Conservation (phyloP, 345 rosid species). For the Salix exigua region DNA sequence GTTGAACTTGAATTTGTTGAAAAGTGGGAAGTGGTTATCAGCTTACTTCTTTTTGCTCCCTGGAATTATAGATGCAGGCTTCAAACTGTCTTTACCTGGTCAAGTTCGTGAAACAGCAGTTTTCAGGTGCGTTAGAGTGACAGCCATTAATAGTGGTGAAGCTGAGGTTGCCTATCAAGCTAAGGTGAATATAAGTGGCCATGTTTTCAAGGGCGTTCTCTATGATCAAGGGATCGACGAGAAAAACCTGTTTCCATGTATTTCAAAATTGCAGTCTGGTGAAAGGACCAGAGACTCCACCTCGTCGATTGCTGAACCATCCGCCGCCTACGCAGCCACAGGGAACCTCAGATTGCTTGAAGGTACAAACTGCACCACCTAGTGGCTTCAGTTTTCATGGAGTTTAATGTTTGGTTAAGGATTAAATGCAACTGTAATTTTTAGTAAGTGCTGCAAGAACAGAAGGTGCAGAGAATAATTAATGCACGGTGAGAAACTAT, state of each 20-base stretch:
- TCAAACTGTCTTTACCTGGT: conserved; percentile 41
- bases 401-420: background rate
- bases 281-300: conserved; percentile 28
- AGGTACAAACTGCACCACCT: conserved; percentile 21
- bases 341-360: conserved; percentile 24
- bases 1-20: too few species aligned
- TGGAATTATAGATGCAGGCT: conserved; percentile 30
- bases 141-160: conserved; percentile 31
- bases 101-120: conserved; percentile 37
- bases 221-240: conserved; percentile 63
- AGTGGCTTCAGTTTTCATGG: background rate
- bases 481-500: background rate
- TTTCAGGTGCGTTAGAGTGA: conserved; percentile 46
- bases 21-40: too few species aligned
- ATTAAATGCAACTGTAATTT: background rate
- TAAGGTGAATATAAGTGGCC: conserved; percentile 47
- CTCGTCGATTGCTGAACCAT: conserved; percentile 30
- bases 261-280: conserved; percentile 23
- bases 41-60: background rate
- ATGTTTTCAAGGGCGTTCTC: conserved; percentile 49
- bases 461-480: too few species aligned
- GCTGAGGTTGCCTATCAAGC: conserved; percentile 45
- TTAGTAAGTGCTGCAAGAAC: background rate
- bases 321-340: conserved; percentile 26
- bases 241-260: conserved; percentile 40